Evolutionary conservation across 129 eudicot species (phyloP).

Genomic region (Solidago caesia): DNA sequence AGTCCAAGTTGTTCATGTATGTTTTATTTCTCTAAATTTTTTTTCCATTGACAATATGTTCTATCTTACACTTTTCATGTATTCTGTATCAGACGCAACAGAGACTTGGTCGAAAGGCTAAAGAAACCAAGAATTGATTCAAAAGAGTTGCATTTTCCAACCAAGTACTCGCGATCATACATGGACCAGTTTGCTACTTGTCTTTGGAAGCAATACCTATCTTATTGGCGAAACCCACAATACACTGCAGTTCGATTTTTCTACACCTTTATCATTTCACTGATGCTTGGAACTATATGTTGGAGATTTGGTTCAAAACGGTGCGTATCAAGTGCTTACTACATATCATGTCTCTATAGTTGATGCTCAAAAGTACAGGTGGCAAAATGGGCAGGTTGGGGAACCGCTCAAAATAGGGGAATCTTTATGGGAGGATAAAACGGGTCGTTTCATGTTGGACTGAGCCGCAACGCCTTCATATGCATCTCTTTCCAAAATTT

Average conservation of each 20-base stretch:
- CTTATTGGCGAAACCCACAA: slow-evolving; percentile 97
- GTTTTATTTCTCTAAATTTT: slow-evolving; percentile 26
- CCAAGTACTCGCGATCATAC: slow-evolving; percentile 69
- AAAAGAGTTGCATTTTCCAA: slow-evolving; percentile 78
- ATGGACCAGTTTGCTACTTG: slow-evolving; percentile 75
- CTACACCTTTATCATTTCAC: slow-evolving; percentile 84
- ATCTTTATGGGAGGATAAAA: neutral
- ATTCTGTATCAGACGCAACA: slow-evolving; percentile 59
- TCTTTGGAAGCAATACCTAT: slow-evolving; percentile 93
- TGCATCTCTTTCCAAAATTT: neutral
- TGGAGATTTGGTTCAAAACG: slow-evolving; percentile 95
- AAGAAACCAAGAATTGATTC: slow-evolving; percentile 68
- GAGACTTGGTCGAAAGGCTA: slow-evolving; percentile 75
- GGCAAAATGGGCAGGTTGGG: slow-evolving; percentile 1
- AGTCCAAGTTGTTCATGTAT: slow-evolving; percentile 68
- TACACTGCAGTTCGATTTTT: slow-evolving; percentile 98
- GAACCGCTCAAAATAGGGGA: neutral
- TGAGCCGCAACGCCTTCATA: neutral
- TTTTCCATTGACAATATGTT: neutral
- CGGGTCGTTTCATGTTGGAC: neutral
- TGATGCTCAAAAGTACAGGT: slow-evolving; percentile 12
- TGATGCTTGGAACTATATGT: slow-evolving; percentile 97
- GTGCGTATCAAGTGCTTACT: slow-evolving; percentile 32
- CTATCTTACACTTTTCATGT: slow-evolving; percentile 1
- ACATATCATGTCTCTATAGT: slow-evolving; percentile 6